Conservation (phyloP, 208 protist genomes). For the Crithidia expoeki region DNA sequence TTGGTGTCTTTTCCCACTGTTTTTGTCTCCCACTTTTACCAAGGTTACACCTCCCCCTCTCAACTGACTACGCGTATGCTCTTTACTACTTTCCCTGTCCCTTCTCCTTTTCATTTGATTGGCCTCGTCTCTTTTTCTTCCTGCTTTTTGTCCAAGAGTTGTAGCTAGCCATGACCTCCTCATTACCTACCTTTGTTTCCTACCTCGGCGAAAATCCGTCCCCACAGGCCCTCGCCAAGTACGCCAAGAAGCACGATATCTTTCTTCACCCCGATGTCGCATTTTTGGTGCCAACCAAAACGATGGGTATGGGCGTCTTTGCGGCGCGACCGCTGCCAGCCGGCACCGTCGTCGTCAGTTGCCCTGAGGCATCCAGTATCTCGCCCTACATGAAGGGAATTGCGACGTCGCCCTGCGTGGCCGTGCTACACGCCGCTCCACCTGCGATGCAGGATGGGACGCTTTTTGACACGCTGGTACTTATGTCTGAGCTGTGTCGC, state of each 20-base stretch:
- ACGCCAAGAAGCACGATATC: slow-evolving; percentile 74
- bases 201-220: slow-evolving; percentile 67
- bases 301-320: slow-evolving; percentile 86
- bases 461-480: slow-evolving; percentile 68
- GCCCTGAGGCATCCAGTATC: slow-evolving; percentile 56
- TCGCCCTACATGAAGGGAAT: slow-evolving; percentile 67
- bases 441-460: slow-evolving; percentile 20
- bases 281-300: slow-evolving; percentile 86
- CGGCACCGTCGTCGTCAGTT: slow-evolving; percentile 82
- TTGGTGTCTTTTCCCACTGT: too few species aligned
- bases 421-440: slow-evolving; percentile 37
- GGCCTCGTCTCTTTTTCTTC: too few species aligned
- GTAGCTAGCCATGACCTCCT: slow-evolving; percentile 18
- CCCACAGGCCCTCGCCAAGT: slow-evolving; percentile 60
- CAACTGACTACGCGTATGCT: too few species aligned
- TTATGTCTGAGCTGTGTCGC: slow-evolving; percentile 73
- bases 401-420: slow-evolving; percentile 39
- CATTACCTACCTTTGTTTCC: background rate
- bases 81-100: too few species aligned
- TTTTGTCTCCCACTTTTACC: too few species aligned
- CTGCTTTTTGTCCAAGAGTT: too few species aligned
- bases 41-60: too few species aligned
- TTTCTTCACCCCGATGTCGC: slow-evolving; percentile 84
- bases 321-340: slow-evolving; percentile 49
- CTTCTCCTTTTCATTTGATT: too few species aligned